These are phyloP conservation scores for Pseudocercospora pini-densiflorae DNA, from an alignment of 2,329 filamentous ascomycete genomes.

Conservation along the genomic window DNA sequence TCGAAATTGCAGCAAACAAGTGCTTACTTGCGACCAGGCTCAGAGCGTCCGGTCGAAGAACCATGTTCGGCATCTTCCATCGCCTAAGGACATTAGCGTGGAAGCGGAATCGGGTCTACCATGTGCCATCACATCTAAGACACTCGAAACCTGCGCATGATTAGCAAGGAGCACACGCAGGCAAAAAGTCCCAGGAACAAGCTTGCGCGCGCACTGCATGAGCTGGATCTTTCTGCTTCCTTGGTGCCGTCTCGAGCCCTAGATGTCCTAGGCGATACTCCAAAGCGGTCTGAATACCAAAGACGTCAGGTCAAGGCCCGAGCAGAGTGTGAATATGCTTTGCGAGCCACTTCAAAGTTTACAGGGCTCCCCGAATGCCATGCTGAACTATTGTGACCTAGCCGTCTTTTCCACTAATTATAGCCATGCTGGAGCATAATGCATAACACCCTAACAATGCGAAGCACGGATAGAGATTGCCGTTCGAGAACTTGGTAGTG, in stretches of 20 bases:
- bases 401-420: neutral
- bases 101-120: too few species aligned
- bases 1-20: neutral
- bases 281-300: too few species aligned
- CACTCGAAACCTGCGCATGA: too few species aligned
- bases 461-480: neutral
- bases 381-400: neutral
- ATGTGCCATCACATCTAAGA: neutral
- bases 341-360: neutral
- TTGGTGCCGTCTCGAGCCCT: neutral
- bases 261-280: neutral
- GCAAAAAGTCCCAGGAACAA: neutral
- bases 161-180: too few species aligned
- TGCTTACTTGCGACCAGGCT: neutral
- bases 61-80: neutral
- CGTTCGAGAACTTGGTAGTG: neutral
- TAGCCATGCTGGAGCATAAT: neutral
- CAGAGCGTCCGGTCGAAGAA: neutral
- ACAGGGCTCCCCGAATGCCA: neutral
- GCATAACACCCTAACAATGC: neutral
- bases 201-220: neutral
- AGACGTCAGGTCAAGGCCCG: neutral
- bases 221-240: neutral
- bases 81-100: neutral
- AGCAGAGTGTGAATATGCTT: neutral